phyloP scores from a whole-genome alignment of 441 rosid genomes.

The Kokia cookei region DNA sequence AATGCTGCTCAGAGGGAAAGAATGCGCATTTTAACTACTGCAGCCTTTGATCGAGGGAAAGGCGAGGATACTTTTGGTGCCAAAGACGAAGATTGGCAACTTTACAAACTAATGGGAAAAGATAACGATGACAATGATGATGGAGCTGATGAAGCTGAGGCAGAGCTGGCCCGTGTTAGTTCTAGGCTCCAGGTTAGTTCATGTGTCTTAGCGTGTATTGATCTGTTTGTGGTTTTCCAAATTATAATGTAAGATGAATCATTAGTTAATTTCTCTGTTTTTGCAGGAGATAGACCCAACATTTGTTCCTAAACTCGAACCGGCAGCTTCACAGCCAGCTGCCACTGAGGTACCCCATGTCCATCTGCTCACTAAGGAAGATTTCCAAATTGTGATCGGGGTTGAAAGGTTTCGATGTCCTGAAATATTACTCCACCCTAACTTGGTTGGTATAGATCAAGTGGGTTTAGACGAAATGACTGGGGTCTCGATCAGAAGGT shows the following conservation, averaged over 20 bases:
- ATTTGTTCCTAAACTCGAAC: conserved; percentile 58
- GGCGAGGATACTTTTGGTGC: conserved; percentile 92
- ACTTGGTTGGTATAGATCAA: conserved; percentile 78
- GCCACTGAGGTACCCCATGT: conserved; percentile 46
- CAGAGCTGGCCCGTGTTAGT: conserved; percentile 63
- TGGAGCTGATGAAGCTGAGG: conserved; percentile 60
- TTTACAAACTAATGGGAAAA: conserved; percentile 84
- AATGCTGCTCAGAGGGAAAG: conserved; percentile 90
- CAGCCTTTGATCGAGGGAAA: conserved; percentile 95
- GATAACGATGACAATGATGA: conserved; percentile 90
- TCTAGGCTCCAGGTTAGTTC: conserved; percentile 62
- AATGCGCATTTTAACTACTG: conserved; percentile 89
- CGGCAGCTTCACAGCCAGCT: conserved; percentile 34
- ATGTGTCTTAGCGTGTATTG: neutral
- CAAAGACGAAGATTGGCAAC: conserved; percentile 96
- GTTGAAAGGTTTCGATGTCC: conserved; percentile 89
- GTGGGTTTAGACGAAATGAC: conserved; percentile 81
- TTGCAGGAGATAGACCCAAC: conserved; percentile 74
- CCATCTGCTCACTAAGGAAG: conserved; percentile 75
- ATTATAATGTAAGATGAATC: neutral
- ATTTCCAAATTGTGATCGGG: conserved; percentile 71
- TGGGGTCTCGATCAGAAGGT: conserved; percentile 70
- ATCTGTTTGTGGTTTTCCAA: neutral
- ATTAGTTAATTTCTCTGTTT: neutral
- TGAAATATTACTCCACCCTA: conserved; percentile 71